phyloP scores from a whole-genome alignment of 805 yeast species.

The Candida chauliodis region DNA sequence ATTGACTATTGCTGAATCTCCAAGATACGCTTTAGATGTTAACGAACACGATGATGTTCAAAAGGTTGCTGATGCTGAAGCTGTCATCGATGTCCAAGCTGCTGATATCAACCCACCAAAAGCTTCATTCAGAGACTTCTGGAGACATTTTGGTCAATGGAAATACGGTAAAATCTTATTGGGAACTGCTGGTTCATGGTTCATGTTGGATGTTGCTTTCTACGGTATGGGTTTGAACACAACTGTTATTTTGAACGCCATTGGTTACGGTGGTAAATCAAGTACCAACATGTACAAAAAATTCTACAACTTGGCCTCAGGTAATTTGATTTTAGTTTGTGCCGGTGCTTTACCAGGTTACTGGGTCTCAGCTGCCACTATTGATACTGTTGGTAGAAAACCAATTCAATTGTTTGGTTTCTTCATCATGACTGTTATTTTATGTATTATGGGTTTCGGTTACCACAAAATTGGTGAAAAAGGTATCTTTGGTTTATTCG shows the following conservation, averaged over 20 bases:
- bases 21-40: slow-evolving; percentile 84
- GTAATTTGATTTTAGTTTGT: slow-evolving; percentile 87
- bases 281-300: slow-evolving; percentile 64
- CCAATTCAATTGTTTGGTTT: slow-evolving; percentile 79
- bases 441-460: slow-evolving; percentile 81
- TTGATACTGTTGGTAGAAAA: slow-evolving; percentile 82
- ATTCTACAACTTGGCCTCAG: slow-evolving; percentile 78
- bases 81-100: slow-evolving; percentile 35
- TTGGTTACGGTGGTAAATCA: slow-evolving; percentile 66
- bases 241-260: slow-evolving; percentile 72
- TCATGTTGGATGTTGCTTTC: slow-evolving; percentile 83
- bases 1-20: slow-evolving; percentile 92
- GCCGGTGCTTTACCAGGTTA: slow-evolving; percentile 96
- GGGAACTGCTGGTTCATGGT: slow-evolving; percentile 93
- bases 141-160: slow-evolving; percentile 77
- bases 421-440: slow-evolving; percentile 61
- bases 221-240: slow-evolving; percentile 86
- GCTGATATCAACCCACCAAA: slow-evolving; percentile 58
- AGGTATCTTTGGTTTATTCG: slow-evolving; percentile 79
- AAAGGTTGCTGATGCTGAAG: slow-evolving; percentile 51
- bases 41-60: slow-evolving; percentile 53
- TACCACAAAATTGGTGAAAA: slow-evolving; percentile 64
- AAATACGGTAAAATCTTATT: slow-evolving; percentile 76
- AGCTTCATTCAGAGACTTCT: slow-evolving; percentile 76
- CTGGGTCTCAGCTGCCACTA: slow-evolving; percentile 78